Percentiles rank a stretch among this genome's conserved stretches.
These are phyloP conservation scores for Phytophthora brassicae DNA, from an alignment of 352 stramenopile genomes.

Conservation along the genomic window DNA sequence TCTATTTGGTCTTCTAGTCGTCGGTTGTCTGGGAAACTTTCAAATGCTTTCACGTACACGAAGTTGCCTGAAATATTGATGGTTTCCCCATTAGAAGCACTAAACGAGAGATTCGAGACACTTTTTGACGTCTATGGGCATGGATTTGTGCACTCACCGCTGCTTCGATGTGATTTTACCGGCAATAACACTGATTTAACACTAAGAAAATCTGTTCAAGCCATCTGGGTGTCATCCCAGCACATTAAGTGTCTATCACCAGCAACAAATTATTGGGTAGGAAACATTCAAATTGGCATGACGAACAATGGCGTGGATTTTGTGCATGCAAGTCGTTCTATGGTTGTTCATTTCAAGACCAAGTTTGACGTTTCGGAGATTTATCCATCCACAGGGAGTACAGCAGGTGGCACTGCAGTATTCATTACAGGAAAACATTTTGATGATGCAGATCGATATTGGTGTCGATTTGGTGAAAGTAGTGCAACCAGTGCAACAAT, in stretches of 20 bases:
- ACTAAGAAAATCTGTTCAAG: slow-evolving; percentile 2
- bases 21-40: slow-evolving; percentile 27
- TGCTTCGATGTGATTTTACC: slow-evolving; percentile 51
- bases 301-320: slow-evolving; percentile 60
- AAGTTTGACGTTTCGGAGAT: slow-evolving; percentile 46
- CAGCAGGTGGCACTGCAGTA: slow-evolving; percentile 57
- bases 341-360: slow-evolving; percentile 33
- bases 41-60: slow-evolving; percentile 47
- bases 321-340: slow-evolving; percentile 11
- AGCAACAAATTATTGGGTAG: slow-evolving; percentile 18
- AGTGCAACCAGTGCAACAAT: slow-evolving; percentile 31
- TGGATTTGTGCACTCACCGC: slow-evolving; percentile 51
- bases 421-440: slow-evolving; percentile 63
- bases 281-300: slow-evolving; percentile 34
- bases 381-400: slow-evolving; percentile 45
- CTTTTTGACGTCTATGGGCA: slow-evolving; percentile 63
- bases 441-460: slow-evolving; percentile 29
- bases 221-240: slow-evolving; percentile 49
- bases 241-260: slow-evolving; percentile 56
- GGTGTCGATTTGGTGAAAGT: slow-evolving; percentile 66
- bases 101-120: slow-evolving; percentile 46
- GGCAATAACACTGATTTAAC: neutral
- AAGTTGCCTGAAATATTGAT: slow-evolving; percentile 37
- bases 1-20: slow-evolving; percentile 27
- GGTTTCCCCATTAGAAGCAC: slow-evolving; percentile 40